Percentiles rank a stretch among this genome's conserved stretches.
These are phyloP conservation scores for Saccharomyces hybrid DNA, from an alignment of 1,139 yeast species.

Conservation along the genomic window DNA sequence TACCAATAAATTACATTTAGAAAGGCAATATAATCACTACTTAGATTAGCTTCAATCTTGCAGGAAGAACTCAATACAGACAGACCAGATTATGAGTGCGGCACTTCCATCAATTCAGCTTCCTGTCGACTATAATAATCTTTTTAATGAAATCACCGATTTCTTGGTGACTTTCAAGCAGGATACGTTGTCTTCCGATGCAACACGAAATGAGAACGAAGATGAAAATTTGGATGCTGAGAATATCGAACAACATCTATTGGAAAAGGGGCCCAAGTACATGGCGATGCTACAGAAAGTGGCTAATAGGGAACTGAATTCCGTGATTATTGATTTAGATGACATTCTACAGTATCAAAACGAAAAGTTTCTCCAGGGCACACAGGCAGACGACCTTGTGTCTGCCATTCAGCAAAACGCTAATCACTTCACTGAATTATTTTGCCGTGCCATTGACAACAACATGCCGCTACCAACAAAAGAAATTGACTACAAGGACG, in stretches of 20 bases:
- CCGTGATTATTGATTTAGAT: slow-evolving; percentile 70
- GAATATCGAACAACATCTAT: slow-evolving; percentile 7
- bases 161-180: slow-evolving; percentile 53
- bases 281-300: slow-evolving; percentile 65
- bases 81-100: slow-evolving; percentile 19
- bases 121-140: slow-evolving; percentile 54
- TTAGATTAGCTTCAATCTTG: not conserved
- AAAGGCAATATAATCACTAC: not conserved
- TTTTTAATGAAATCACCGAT: slow-evolving; percentile 45
- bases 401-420: slow-evolving; percentile 57
- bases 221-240: slow-evolving; percentile 21
- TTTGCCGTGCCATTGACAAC: slow-evolving; percentile 67
- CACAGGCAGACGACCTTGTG: slow-evolving; percentile 25
- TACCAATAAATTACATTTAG: not conserved
- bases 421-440: slow-evolving; percentile 68
- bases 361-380: slow-evolving; percentile 23
- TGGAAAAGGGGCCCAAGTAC: slow-evolving; percentile 61
- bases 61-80: not conserved
- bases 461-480: slow-evolving; percentile 75
- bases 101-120: slow-evolving; percentile 39
- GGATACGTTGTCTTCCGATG: slow-evolving; percentile 17
- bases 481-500: slow-evolving; percentile 74
- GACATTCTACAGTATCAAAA: slow-evolving; percentile 64
- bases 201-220: slow-evolving; percentile 25
- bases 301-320: slow-evolving; percentile 71